Conservation (phyloP, 75 land plant species). For the Pinus taeda region DNA sequence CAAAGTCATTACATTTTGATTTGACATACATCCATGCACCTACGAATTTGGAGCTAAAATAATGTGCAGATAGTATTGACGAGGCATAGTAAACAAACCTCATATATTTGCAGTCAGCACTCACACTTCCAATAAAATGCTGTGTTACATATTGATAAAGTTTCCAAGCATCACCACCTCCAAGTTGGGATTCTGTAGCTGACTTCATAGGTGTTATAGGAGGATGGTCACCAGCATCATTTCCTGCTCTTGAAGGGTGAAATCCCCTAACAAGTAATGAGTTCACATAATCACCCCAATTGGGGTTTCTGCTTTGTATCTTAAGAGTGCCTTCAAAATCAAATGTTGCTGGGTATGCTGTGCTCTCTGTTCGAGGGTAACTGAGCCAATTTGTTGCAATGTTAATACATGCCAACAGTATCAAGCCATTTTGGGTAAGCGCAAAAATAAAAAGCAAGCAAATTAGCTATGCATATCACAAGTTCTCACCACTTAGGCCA, state of each 20-base stretch:
- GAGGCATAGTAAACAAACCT: conserved; percentile 40
- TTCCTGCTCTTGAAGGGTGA: conserved; percentile 67
- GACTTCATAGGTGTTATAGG: conserved; percentile 91
- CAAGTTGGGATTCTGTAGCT: conserved; percentile 81
- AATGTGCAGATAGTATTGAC: background rate
- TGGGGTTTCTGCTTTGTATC: conserved; percentile 50
- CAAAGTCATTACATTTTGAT: background rate
- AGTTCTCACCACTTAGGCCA: background rate
- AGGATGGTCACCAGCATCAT: conserved; percentile 96
- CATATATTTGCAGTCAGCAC: conserved; percentile 85
- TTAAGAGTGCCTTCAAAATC: conserved; percentile 69
- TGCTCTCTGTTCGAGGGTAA: conserved; percentile 97
- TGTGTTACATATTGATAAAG: conserved; percentile 87
- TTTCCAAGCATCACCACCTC: conserved; percentile 85
- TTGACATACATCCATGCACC: background rate
- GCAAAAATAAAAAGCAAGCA: background rate
- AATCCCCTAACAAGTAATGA: conserved; percentile 55
- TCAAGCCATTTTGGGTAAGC: background rate
- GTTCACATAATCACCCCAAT: conserved; percentile 71
- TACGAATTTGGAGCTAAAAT: background rate
- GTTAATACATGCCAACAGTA: background rate
- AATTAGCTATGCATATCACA: background rate
- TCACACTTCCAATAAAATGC: conserved; percentile 83
- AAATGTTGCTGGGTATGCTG: conserved; percentile 92
- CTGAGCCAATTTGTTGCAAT: conserved; percentile 25